phyloP scores from a whole-genome alignment of 1,284 basidiomycete genomes.

The Fomitopsis betulina region DNA sequence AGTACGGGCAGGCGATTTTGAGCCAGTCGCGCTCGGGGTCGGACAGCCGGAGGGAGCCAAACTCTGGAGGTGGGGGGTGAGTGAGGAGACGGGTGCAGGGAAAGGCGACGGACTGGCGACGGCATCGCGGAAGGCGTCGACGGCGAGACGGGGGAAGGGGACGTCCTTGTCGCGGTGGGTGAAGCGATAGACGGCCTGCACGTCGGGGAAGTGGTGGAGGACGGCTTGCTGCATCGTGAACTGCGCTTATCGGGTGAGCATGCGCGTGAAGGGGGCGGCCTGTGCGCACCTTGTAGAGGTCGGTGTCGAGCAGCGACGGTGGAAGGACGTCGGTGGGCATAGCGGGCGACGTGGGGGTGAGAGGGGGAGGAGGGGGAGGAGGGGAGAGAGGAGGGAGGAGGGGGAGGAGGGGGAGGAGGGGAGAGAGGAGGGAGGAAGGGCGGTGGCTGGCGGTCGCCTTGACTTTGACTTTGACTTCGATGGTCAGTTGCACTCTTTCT shows the following conservation, averaged over 20 bases:
- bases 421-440: not conserved
- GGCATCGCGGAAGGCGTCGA: conserved; percentile 61
- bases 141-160: conserved; percentile 67
- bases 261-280: not conserved
- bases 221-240: conserved; percentile 98
- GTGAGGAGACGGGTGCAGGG: not conserved
- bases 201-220: conserved; percentile 71
- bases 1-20: conserved; percentile 67
- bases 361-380: not conserved
- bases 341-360: not conserved
- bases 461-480: too few species aligned
- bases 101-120: conserved; percentile 58
- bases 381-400: not conserved
- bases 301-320: conserved; percentile 85
- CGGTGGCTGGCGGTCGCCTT: not conserved
- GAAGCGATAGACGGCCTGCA: conserved; percentile 74
- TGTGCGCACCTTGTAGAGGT: conserved; percentile 80
- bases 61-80: conserved; percentile 40
- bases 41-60: conserved; percentile 61
- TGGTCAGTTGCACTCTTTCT: not conserved
- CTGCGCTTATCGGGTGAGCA: conserved; percentile 34
- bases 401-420: not conserved
- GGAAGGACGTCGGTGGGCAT: conserved; percentile 27
- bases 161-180: conserved; percentile 78
- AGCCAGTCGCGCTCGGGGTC: conserved; percentile 71